phyloP scores from a whole-genome alignment of 2,329 filamentous ascomycete species.

The Pseudopithomyces chartarum region DNA sequence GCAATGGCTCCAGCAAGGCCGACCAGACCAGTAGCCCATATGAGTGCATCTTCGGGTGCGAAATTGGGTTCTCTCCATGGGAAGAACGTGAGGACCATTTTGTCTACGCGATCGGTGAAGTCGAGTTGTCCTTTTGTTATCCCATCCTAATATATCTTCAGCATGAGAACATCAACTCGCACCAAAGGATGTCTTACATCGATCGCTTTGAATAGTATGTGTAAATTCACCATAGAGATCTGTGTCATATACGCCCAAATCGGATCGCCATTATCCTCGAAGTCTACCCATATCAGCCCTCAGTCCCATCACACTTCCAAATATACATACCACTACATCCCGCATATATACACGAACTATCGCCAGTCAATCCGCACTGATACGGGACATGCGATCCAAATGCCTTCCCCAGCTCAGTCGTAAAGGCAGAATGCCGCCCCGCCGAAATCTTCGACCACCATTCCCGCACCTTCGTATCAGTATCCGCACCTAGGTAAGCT shows the following conservation, averaged over 20 bases:
- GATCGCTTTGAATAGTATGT: slow-evolving; percentile 5
- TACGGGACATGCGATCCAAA: slow-evolving; percentile 5
- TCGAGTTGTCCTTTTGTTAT: slow-evolving; percentile 5
- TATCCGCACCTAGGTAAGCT: not conserved
- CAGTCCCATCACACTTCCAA: no score
- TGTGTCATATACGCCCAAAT: slow-evolving; percentile 4
- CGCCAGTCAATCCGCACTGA: slow-evolving; percentile 1
- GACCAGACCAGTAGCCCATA: not conserved
- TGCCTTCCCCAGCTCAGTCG: slow-evolving; percentile 1
- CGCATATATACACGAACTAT: slow-evolving; percentile 3
- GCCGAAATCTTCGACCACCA: slow-evolving; percentile 1
- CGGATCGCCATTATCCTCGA: slow-evolving; percentile 1
- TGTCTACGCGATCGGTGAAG: slow-evolving; percentile 2
- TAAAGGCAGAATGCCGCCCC: not conserved
- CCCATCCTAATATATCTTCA: not conserved
- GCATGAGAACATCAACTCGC: not conserved
- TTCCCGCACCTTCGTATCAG: not conserved
- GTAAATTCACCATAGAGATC: slow-evolving; percentile 5
- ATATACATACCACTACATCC: slow-evolving; percentile 3
- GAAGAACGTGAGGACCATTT: slow-evolving; percentile 3
- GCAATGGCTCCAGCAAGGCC: not conserved
- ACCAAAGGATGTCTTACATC: not conserved
- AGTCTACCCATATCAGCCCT: not conserved
- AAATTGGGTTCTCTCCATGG: slow-evolving; percentile 1
- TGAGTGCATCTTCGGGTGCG: not conserved